Evolutionary conservation across 2,329 filamentous ascomycete species (phyloP), one percentile per base, ranked within the genome.

Genomic region (Aureobasidium lini): DNA sequence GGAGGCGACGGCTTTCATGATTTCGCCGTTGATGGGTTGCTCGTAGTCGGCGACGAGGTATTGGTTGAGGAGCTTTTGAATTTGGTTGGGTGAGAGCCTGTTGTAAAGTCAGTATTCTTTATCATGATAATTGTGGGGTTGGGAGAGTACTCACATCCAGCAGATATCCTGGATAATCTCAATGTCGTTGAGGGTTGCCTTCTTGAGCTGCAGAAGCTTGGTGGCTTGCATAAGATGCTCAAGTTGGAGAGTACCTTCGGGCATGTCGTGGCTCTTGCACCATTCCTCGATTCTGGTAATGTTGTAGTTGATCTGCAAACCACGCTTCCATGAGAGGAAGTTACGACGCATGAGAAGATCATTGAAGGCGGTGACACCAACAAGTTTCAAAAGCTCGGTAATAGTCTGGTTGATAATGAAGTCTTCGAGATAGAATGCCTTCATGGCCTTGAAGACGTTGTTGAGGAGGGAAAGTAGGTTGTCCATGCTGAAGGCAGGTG

Each of bases 191-290:
- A 99, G 78, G 1, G 94, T 99, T 8, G 94, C 94, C 79, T 99
- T 99, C 86, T 99, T 99, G 64, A 99, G 81, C 75, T 99, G 94
- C 64, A 99, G 81, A 64, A 99, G 86, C 79, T 99, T 99, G 18
- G 94, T 99, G 57, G 94, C 94, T 89, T 97, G 93, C 94, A 99
- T 99, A 67, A 99, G 78, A 79, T 99, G 94, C 79, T 99, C 94
- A 60, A 99, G 83, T 77, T 97, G 93, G 57, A 99, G 82, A 32
- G 93, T 99, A 59, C 94, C 94, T 75, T 99, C 93, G 1, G 94
- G 94, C 93, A 99, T 97, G 68, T 97, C 94, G 73, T 99, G 95
- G 70, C 92, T 96, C 84, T 99, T 99, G 78, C 94, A 99, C 94
- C 94, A 99, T 76, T 99, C 94, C 75, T 99, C 94, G 64, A 99